Evolutionary conservation across 495 filamentous ascomycete genomes (phyloP).

Genomic region (Aspergillus ellipticus): DNA sequence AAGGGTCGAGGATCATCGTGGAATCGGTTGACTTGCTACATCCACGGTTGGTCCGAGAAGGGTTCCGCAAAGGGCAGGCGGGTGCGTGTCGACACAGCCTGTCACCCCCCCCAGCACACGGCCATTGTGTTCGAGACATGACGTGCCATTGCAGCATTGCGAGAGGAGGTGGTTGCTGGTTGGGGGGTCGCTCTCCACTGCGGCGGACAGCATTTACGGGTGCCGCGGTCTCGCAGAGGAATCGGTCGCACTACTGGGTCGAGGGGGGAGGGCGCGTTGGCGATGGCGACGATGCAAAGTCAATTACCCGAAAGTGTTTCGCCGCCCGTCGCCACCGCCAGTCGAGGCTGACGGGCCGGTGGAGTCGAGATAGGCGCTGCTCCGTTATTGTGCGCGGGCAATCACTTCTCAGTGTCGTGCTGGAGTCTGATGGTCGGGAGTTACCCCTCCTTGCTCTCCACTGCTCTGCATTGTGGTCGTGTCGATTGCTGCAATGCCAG

Average conservation of each 20-base stretch:
- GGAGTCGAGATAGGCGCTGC: neutral
- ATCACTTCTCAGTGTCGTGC: neutral
- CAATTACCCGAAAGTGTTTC: neutral
- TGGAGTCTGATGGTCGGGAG: too few species aligned
- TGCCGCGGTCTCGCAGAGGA: neutral
- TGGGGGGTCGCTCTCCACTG: neutral
- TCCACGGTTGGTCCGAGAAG: slow-evolving; percentile 9
- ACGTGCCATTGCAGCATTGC: neutral
- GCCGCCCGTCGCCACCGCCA: neutral
- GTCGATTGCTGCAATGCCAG: too few species aligned
- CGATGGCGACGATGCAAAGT: neutral
- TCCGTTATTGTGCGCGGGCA: neutral
- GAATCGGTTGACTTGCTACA: slow-evolving; percentile 18
- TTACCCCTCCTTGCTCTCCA: too few species aligned
- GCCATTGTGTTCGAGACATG: neutral
- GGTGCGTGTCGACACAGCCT: neutral
- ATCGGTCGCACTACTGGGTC: neutral
- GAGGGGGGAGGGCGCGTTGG: neutral
- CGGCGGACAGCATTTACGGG: neutral
- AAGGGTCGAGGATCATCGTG: slow-evolving; percentile 12
- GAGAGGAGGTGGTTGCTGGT: too few species aligned
- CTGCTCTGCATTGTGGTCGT: too few species aligned
- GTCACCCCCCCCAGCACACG: neutral
- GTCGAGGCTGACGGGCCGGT: neutral
- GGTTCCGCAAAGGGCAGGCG: neutral